phyloP scores from a whole-genome alignment of 805 yeast genomes.

The Saccharomyces jurei region DNA sequence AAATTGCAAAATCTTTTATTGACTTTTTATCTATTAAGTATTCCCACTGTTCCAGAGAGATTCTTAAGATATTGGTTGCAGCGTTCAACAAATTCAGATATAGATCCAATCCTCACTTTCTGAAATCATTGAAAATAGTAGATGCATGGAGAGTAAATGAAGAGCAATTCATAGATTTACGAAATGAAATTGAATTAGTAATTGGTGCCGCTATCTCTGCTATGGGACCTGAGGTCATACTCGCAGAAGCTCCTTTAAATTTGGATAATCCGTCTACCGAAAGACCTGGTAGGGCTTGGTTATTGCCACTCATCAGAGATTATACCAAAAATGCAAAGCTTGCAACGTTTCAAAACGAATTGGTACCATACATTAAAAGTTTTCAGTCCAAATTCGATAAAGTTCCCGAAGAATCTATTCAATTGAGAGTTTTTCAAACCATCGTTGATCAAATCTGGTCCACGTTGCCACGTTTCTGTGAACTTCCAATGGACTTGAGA shows the following conservation, averaged over 20 bases:
- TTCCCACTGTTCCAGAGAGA: conserved; percentile 66
- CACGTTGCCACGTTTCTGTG: conserved; percentile 79
- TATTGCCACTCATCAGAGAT: conserved; percentile 84
- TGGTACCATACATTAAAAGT: conserved; percentile 56
- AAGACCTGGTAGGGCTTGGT: conserved; percentile 88
- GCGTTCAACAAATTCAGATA: conserved; percentile 54
- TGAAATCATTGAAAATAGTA: conserved; percentile 57
- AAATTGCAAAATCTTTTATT: conserved; percentile 46
- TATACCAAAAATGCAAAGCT: conserved; percentile 67
- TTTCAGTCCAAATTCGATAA: conserved; percentile 43
- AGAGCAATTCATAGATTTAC: conserved; percentile 45
- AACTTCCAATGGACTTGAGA: conserved; percentile 68
- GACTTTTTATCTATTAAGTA: conserved; percentile 65
- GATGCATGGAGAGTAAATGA: conserved; percentile 86
- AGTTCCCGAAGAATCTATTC: conserved; percentile 50
- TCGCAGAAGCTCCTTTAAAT: conserved; percentile 71
- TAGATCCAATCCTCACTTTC: conserved; percentile 63
- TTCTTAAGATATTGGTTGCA: conserved; percentile 59
- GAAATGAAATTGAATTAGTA: conserved; percentile 71
- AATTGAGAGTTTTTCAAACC: conserved; percentile 72
- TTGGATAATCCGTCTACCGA: conserved; percentile 45
- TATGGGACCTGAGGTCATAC: conserved; percentile 80
- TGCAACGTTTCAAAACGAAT: conserved; percentile 49
- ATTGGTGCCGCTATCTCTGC: conserved; percentile 70
- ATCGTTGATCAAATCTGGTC: conserved; percentile 90